Evolutionary conservation across 169 alveolate genomes (phyloP).

Genomic region (Ichthyophthirius multifiliis): DNA sequence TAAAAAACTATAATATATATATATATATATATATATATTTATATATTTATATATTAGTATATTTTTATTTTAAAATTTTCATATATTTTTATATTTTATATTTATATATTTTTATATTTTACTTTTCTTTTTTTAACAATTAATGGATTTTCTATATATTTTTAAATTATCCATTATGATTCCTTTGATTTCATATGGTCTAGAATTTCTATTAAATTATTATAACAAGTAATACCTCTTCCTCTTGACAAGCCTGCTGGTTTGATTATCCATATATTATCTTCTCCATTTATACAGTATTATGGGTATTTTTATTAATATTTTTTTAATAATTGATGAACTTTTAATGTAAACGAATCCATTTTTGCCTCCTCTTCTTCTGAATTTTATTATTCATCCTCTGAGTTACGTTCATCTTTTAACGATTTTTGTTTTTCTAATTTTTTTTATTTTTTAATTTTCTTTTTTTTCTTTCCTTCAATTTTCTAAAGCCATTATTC

Average conservation of each 20-base stretch:
- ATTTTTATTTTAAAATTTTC: too few species aligned
- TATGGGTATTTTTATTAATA: constrained; percentile 31
- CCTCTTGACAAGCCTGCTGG: constrained; percentile 89
- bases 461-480: not conserved
- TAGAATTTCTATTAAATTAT: constrained; percentile 55
- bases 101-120: not conserved
- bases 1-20: too few species aligned
- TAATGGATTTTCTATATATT: constrained; percentile 82
- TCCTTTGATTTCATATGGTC: constrained; percentile 59
- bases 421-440: constrained; percentile 5
- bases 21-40: too few species aligned
- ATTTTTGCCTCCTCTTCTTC: constrained; percentile 15
- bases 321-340: not conserved
- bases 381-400: not conserved
- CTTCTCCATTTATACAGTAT: constrained; percentile 59
- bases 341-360: constrained; percentile 6
- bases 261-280: constrained; percentile 88
- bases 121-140: constrained; percentile 52
- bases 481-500: constrained; percentile 4
- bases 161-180: constrained; percentile 67
- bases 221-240: constrained; percentile 70
- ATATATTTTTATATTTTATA: not conserved
- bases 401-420: not conserved
- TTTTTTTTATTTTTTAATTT: constrained; percentile 13
- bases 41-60: too few species aligned